Evolutionary conservation across 108 stramenopile genomes (phyloP).

Genomic region (Parmales sp.): DNA sequence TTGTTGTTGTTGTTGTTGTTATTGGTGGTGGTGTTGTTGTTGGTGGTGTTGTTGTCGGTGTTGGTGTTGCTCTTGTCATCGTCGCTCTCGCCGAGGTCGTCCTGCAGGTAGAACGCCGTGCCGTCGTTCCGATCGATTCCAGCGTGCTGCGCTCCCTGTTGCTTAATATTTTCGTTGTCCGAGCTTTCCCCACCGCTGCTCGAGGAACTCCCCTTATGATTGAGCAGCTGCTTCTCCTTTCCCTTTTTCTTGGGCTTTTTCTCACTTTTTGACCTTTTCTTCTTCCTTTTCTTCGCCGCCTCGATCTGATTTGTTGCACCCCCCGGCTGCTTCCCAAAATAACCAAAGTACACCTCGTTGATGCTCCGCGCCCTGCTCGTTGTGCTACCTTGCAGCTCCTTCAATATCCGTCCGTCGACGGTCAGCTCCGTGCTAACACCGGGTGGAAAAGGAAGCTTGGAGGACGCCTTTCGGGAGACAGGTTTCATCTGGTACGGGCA

Average conservation of each 20-base stretch:
- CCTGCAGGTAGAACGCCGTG: constrained; percentile 8
- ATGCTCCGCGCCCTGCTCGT: too few relatives aligned
- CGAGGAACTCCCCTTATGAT: too few relatives aligned
- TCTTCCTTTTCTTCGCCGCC: neutral
- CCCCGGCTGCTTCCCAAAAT: neutral
- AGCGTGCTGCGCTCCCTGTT: neutral
- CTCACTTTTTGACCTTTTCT: neutral
- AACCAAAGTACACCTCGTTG: too few relatives aligned
- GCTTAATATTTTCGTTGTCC: neutral
- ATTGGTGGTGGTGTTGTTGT: too few relatives aligned
- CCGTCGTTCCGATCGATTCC: neutral
- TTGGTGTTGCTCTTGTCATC: constrained; percentile 14
- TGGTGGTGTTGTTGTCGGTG: too few relatives aligned
- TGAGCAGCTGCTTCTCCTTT: neutral
- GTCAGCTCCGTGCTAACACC: too few relatives aligned
- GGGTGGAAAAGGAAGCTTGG: too few relatives aligned
- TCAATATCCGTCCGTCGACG: too few relatives aligned
- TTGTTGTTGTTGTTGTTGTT: neutral
- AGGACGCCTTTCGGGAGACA: too few relatives aligned
- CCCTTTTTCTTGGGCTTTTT: neutral
- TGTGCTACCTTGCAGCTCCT: too few relatives aligned
- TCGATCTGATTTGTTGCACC: neutral
- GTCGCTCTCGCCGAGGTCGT: constrained; percentile 9
- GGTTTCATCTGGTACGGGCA: too few relatives aligned
- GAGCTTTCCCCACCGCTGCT: neutral